A percentile compares a stretch with the other conserved stretches of the same genome.
phyloP scores from a whole-genome alignment of 2,329 filamentous ascomycete species.

The Acrocalymma vagum region DNA sequence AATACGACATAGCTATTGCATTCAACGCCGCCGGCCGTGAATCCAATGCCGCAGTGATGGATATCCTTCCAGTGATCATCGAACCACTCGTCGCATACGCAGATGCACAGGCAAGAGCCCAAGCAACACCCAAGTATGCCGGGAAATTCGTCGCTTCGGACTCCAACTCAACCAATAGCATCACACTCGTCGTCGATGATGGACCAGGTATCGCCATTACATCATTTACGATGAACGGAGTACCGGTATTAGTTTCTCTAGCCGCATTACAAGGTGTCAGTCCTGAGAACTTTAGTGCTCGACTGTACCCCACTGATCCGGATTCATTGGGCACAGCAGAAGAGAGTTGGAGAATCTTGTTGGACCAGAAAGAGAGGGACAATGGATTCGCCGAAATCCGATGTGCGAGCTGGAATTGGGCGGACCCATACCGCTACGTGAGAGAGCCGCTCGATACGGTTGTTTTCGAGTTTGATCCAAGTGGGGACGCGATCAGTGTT shows the following conservation, averaged over 20 bases:
- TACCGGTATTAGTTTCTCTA: slow-evolving; percentile 19
- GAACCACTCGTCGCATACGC: slow-evolving; percentile 27
- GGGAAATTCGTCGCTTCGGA: slow-evolving; percentile 22
- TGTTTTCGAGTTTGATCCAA: slow-evolving; percentile 17
- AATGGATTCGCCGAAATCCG: slow-evolving; percentile 26
- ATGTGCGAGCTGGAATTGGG: slow-evolving; percentile 29
- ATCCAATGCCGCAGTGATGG: slow-evolving; percentile 13
- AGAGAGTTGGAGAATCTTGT: slow-evolving; percentile 27
- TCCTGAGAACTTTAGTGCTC: slow-evolving; percentile 18
- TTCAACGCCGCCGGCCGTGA: slow-evolving; percentile 29
- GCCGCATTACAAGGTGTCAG: slow-evolving; percentile 14
- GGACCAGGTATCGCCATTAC: slow-evolving; percentile 31
- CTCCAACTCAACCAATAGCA: slow-evolving; percentile 3
- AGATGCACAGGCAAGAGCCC: slow-evolving; percentile 24
- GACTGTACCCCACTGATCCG: slow-evolving; percentile 30
- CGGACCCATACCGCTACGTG: slow-evolving; percentile 26
- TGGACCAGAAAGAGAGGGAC: slow-evolving; percentile 16
- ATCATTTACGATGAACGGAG: slow-evolving; percentile 23
- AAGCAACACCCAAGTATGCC: slow-evolving; percentile 25
- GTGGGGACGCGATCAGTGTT: slow-evolving; percentile 9
- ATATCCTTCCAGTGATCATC: slow-evolving; percentile 20
- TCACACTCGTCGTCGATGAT: slow-evolving; percentile 24
- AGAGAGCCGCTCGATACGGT: slow-evolving; percentile 28
- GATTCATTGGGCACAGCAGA: slow-evolving; percentile 19
- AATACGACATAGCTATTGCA: slow-evolving; percentile 31